phyloP scores from a whole-genome alignment of 1,284 basidiomycete genomes.

The Tausonia pullulans region DNA sequence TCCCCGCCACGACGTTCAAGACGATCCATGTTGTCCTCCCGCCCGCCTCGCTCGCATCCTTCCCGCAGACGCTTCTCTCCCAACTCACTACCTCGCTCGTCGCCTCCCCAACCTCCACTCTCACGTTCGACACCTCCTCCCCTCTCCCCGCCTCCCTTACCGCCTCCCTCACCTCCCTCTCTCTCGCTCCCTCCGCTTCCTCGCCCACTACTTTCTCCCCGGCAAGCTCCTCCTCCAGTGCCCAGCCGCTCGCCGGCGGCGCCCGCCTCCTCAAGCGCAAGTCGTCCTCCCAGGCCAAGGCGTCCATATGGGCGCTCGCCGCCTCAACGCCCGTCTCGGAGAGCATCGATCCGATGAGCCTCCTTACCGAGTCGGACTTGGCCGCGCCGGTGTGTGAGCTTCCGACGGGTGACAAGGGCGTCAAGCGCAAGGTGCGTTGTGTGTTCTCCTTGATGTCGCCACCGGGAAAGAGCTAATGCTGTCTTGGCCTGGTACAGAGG shows the following conservation, averaged over 20 bases:
- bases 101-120: slow-evolving; percentile 30
- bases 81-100: slow-evolving; percentile 23
- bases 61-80: slow-evolving; percentile 27
- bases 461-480: no score
- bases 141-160: slow-evolving; percentile 19
- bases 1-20: slow-evolving; percentile 26
- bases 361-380: slow-evolving; percentile 42
- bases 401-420: slow-evolving; percentile 32
- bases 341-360: slow-evolving; percentile 38
- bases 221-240: neutral
- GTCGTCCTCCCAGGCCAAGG: slow-evolving; percentile 27
- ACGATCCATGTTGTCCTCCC: slow-evolving; percentile 32
- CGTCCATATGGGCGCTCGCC: slow-evolving; percentile 34
- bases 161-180: slow-evolving; percentile 21
- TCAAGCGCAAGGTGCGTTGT: slow-evolving; percentile 26
- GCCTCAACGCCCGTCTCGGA: slow-evolving; percentile 24
- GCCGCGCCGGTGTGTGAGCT: slow-evolving; percentile 36
- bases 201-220: slow-evolving; percentile 17
- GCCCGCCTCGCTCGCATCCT: slow-evolving; percentile 19
- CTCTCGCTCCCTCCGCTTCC: slow-evolving; percentile 22
- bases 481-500: slow-evolving; percentile 38
- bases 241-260: slow-evolving; percentile 18
- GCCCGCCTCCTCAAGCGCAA: slow-evolving; percentile 28
- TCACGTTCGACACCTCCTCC: slow-evolving; percentile 20
- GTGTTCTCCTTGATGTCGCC: neutral